Conservation (phyloP, 2,329 filamentous ascomycete genomes). For the Ascochyta lentis region DNA sequence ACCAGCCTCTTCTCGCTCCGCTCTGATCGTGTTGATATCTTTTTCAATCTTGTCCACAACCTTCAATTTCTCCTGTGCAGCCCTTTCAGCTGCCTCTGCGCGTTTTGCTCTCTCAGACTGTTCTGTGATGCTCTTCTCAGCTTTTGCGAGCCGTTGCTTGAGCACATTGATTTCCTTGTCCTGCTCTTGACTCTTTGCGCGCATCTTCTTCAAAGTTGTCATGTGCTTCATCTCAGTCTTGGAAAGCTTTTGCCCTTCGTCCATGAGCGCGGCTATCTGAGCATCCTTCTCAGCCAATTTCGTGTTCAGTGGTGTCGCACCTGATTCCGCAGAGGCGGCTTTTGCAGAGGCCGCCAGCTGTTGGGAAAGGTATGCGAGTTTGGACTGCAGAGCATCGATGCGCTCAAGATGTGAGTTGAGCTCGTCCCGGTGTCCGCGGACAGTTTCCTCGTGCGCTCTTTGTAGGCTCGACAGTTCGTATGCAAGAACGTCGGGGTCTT, state of each 20-base stretch:
- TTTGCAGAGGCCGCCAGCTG: slow-evolving; percentile 79
- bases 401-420: slow-evolving; percentile 83
- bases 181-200: slow-evolving; percentile 59
- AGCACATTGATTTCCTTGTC: slow-evolving; percentile 59
- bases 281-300: slow-evolving; percentile 89
- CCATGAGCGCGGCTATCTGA: slow-evolving; percentile 85
- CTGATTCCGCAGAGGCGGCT: slow-evolving; percentile 61
- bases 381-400: slow-evolving; percentile 90
- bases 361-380: slow-evolving; percentile 85
- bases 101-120: slow-evolving; percentile 67
- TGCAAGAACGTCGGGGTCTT: slow-evolving; percentile 47
- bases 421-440: slow-evolving; percentile 77
- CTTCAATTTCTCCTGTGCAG: slow-evolving; percentile 62
- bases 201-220: slow-evolving; percentile 80
- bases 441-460: slow-evolving; percentile 58
- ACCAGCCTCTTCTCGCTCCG: slow-evolving; percentile 69
- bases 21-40: slow-evolving; percentile 67
- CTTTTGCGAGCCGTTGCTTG: slow-evolving; percentile 68
- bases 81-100: slow-evolving; percentile 65
- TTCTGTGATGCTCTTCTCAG: slow-evolving; percentile 69
- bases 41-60: slow-evolving; percentile 59
- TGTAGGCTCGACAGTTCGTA: slow-evolving; percentile 57
- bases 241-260: slow-evolving; percentile 89
- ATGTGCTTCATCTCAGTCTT: slow-evolving; percentile 86
- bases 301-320: slow-evolving; percentile 62